Percentiles rank a stretch among this genome's conserved stretches.
Evolutionary conservation across 2,329 filamentous ascomycete genomes (phyloP).

Genomic region (Nemania abortiva): DNA sequence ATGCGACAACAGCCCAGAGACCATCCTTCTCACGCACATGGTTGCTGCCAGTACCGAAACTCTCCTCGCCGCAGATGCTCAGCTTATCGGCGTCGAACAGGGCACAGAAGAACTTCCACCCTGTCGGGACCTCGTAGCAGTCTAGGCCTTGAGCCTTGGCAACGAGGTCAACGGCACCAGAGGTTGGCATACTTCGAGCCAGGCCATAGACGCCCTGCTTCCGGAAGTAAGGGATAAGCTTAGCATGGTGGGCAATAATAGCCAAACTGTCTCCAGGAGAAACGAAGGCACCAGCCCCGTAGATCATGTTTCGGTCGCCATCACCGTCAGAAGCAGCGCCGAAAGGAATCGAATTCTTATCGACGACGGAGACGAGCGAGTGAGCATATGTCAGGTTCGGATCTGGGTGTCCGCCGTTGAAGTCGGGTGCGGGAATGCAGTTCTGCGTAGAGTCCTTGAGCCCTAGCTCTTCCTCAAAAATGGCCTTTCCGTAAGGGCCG

Average conservation of each 20-base stretch:
- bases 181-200: slow-evolving; percentile 97
- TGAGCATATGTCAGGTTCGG: slow-evolving; percentile 98
- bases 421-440: slow-evolving; percentile 91
- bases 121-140: slow-evolving; percentile 96
- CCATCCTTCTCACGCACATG: slow-evolving; percentile 99
- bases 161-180: slow-evolving; percentile 93
- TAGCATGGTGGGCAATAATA: slow-evolving; percentile 96
- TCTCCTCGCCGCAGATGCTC: slow-evolving; percentile 98
- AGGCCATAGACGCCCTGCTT: slow-evolving; percentile 96
- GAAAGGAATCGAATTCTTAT: slow-evolving; percentile 92
- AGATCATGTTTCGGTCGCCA: slow-evolving; percentile 99
- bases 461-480: slow-evolving; percentile 94
- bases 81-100: slow-evolving; percentile 95
- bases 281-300: slow-evolving; percentile 95
- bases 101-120: slow-evolving; percentile 99
- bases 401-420: slow-evolving; percentile 96
- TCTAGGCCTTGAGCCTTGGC: slow-evolving; percentile 92
- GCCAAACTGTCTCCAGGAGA: slow-evolving; percentile 97
- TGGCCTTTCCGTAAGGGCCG: slow-evolving; percentile 92
- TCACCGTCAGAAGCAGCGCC: slow-evolving; percentile 97
- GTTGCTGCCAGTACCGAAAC: slow-evolving; percentile 97
- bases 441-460: slow-evolving; percentile 85
- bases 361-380: slow-evolving; percentile 92
- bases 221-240: slow-evolving; percentile 98
- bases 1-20: slow-evolving; percentile 95